Evolutionary conservation across 176 grass and related monocot genomes (phyloP), one percentile per base, ranked within the genome.

Genomic region (Poa annua): DNA sequence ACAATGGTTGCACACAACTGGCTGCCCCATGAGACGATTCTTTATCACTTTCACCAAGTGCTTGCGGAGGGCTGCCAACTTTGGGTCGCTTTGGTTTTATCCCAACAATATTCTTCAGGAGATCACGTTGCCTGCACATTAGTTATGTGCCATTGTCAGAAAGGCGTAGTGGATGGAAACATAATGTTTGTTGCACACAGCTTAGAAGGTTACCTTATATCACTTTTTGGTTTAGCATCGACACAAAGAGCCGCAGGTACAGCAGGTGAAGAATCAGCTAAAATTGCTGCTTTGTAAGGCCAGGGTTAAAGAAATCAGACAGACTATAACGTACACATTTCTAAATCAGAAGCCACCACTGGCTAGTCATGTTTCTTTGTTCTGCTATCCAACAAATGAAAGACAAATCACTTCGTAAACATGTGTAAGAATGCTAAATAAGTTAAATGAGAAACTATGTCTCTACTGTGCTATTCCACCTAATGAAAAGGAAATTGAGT

Each of bases 181-280:
- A 59, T 9, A 55, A 42, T 16, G 0, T 57, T 71, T 75, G 19
- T 45, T 45, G 22, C 22, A 78, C 45, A 20, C n/a, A 71, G 50
- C 68, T 78, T 83, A 92, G 61, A 64, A 15, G 26, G 13, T 16
- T 64, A 64, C 95, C 95, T 97, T 77, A 94, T 94, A 54, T 91
- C 88, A 74, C 92, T 97, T 82, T 92, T 94, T n/a, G 92, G 92
- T 87, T 92, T 97, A 64, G 95, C 88, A 49, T 97, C 95, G 76
- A 97, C 95, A 63, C 90, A 86, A 82, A 98, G 90, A 45, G 90
- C 79, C 75, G 82, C 86, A 1, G 95, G 92, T 78, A 93, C n/a
- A 81, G 82, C 76, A 52, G 95, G 92, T 61, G 92, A 63, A 7
- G 92, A 91, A 84, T 98, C 95, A 54, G 90, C 95, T 89, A 94